phyloP scores from a whole-genome alignment of 2,329 filamentous ascomycete genomes.

The Pyrenophora graminea region DNA sequence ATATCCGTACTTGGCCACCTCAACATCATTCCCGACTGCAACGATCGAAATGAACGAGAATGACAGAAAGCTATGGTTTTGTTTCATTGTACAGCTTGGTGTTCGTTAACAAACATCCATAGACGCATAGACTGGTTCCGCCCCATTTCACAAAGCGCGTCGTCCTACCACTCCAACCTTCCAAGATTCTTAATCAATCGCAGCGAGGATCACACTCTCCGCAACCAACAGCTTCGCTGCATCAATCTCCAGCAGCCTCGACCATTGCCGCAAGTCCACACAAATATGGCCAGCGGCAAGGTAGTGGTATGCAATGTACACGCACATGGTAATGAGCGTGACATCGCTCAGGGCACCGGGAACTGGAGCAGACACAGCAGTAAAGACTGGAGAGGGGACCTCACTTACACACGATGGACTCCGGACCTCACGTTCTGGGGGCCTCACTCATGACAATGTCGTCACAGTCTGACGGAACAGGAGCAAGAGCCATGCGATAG shows the following conservation, averaged over 20 bases:
- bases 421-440: background rate
- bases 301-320: conserved; percentile 3
- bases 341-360: background rate
- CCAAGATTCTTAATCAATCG: background rate
- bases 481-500: background rate
- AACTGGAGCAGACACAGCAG: background rate
- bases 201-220: background rate
- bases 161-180: background rate
- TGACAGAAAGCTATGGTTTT: too few species aligned
- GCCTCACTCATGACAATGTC: too few species aligned
- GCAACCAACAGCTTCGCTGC: background rate
- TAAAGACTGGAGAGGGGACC: background rate
- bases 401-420: background rate
- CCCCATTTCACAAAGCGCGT: too few species aligned
- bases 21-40: too few species aligned
- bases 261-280: background rate
- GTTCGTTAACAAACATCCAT: too few species aligned
- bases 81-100: too few species aligned
- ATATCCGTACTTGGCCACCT: too few species aligned
- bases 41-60: too few species aligned
- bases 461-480: too few species aligned
- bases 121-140: too few species aligned
- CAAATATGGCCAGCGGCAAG: background rate
- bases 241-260: background rate
- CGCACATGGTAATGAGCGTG: background rate